A percentile compares a stretch with the other conserved stretches of the same genome.
Conservation (phyloP, 2,329 filamentous ascomycete species). For the Septoria petroselini region DNA sequence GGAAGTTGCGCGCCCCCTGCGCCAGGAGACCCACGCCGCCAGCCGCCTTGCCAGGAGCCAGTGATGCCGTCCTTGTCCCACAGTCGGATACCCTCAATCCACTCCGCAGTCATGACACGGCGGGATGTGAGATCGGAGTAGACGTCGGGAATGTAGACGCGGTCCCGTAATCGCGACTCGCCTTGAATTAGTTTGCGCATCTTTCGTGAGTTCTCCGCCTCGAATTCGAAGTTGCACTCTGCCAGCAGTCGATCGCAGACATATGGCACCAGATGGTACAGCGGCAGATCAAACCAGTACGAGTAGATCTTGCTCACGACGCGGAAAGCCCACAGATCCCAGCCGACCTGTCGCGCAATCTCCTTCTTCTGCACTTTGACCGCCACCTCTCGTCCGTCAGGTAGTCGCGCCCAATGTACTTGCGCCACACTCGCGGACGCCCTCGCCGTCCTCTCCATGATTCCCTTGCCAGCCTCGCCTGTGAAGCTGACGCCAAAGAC, state of each 20-base stretch:
- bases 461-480: conserved; percentile 51
- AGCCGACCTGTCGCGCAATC: conserved; percentile 84
- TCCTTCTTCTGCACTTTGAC: conserved; percentile 96
- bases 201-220: conserved; percentile 79
- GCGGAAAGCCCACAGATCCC: conserved; percentile 96
- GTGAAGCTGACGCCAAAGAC: conserved; percentile 85
- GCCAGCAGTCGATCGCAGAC: conserved; percentile 87
- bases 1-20: conserved; percentile 65
- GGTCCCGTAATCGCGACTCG: conserved; percentile 71
- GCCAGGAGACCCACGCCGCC: conserved; percentile 73
- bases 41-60: conserved; percentile 72
- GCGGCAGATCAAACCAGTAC: conserved; percentile 85
- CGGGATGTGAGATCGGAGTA: conserved; percentile 78
- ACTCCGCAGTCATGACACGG: conserved; percentile 89
- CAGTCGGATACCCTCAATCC: conserved; percentile 90
- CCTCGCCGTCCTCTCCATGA: conserved; percentile 69
- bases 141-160: conserved; percentile 84
- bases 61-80: conserved; percentile 88
- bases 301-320: conserved; percentile 80
- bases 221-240: conserved; percentile 91
- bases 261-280: conserved; percentile 87
- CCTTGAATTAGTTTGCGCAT: conserved; percentile 74
- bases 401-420: conserved; percentile 86
- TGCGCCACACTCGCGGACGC: conserved; percentile 91
- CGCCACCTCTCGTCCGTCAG: conserved; percentile 86